phyloP scores from a whole-genome alignment of 768 basidiomycete genomes.

The Kwoniella dendrophila region DNA sequence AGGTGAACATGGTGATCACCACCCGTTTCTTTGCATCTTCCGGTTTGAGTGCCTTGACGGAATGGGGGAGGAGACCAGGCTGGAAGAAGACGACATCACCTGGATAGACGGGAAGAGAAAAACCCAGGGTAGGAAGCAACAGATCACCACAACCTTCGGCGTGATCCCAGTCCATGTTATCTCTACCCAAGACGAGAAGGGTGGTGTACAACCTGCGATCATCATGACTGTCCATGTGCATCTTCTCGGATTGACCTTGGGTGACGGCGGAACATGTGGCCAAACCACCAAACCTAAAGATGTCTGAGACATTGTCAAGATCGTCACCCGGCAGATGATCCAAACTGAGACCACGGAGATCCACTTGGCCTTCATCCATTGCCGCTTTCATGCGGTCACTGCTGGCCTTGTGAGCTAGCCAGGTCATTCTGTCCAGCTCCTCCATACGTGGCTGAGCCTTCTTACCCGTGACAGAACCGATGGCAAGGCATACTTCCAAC shows the following conservation, averaged over 20 bases:
- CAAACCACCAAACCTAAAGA: conserved; percentile 11
- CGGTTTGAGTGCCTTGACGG: neutral
- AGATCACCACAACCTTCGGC: conserved; percentile 3
- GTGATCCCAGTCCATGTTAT: neutral
- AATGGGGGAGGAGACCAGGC: conserved; percentile 14
- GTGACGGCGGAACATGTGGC: conserved; percentile 10
- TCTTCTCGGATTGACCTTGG: conserved; percentile 14
- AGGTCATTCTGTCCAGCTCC: neutral
- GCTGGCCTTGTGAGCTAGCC: neutral
- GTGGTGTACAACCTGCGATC: conserved; percentile 9
- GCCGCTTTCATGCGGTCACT: neutral
- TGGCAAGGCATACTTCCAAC: conserved; percentile 5
- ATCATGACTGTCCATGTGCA: conserved; percentile 10
- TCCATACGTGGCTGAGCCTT: neutral
- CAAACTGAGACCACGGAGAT: too few species aligned
- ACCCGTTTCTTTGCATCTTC: conserved; percentile 7
- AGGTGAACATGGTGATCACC: conserved; percentile 11
- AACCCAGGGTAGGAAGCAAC: conserved; percentile 8
- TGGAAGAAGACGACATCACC: conserved; percentile 24
- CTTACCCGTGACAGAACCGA: neutral
- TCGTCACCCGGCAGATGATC: too few species aligned
- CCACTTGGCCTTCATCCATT: neutral
- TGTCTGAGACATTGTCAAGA: neutral
- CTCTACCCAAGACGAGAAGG: neutral
- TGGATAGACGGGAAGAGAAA: conserved; percentile 5